Evolutionary conservation across 768 basidiomycete genomes (phyloP).

Genomic region (Serendipita vermifera): DNA sequence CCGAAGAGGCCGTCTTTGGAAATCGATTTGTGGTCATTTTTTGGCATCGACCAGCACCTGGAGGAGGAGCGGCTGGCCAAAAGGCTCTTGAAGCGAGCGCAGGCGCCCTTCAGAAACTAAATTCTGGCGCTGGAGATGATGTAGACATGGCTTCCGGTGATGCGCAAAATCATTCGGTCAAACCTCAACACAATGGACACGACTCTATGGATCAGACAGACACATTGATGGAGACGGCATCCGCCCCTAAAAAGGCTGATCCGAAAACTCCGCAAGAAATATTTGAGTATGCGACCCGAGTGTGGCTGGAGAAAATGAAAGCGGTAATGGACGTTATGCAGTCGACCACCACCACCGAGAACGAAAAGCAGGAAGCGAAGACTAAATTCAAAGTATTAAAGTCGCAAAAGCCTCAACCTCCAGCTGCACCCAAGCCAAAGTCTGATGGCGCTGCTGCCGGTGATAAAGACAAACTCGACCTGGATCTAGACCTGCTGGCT

Average conservation of each 20-base stretch:
- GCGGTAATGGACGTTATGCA: background rate
- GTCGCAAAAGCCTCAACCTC: constrained; percentile 3
- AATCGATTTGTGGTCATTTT: constrained; percentile 93
- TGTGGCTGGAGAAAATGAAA: constrained; percentile 8
- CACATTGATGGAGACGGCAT: too few relatives aligned
- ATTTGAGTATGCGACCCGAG: background rate
- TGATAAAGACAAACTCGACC: background rate
- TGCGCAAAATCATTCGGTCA: constrained; percentile 19
- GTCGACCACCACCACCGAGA: background rate
- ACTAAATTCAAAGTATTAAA: constrained; percentile 7
- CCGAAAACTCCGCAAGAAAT: background rate
- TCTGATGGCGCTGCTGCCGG: background rate
- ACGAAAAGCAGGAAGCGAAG: constrained; percentile 2
- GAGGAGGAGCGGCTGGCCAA: constrained; percentile 68
- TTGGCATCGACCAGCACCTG: constrained; percentile 89
- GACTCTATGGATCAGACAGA: constrained; percentile 13
- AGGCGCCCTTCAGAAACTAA: constrained; percentile 54
- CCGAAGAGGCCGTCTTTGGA: constrained; percentile 86
- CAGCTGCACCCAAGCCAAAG: background rate
- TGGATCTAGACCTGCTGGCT: constrained; percentile 9
- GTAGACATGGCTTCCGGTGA: background rate
- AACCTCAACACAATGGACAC: background rate
- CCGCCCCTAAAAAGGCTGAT: constrained; percentile 11
- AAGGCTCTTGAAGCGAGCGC: constrained; percentile 75
- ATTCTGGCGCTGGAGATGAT: constrained; percentile 13